Conservation (phyloP, 371 early-diverging fungal genomes). For the Zychaea mexicana region DNA sequence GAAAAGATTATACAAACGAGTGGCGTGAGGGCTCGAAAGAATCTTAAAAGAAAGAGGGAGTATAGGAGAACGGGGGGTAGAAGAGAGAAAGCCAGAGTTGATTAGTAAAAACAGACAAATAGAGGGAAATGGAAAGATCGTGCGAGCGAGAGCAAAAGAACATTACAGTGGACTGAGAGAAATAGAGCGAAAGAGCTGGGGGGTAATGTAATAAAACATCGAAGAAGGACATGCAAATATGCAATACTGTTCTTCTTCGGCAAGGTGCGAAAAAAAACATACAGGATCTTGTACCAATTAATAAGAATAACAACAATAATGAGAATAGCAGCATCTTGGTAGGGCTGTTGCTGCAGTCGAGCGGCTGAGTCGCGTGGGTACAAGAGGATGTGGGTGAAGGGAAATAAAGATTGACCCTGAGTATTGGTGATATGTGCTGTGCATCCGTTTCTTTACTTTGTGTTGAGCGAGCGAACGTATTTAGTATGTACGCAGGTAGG, state of each 20-base stretch:
- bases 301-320: too few species aligned
- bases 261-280: not conserved
- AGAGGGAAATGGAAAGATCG: not conserved
- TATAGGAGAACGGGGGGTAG: not conserved
- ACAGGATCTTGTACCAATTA: not conserved
- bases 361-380: slow-evolving; percentile 5
- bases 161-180: too few species aligned
- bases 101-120: not conserved
- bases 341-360: not conserved
- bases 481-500: not conserved
- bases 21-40: slow-evolving; percentile 3
- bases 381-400: not conserved
- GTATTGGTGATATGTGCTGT: too few species aligned
- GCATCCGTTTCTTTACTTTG: too few species aligned
- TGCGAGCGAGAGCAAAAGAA: not conserved
- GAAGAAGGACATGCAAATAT: not conserved
- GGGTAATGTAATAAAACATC: not conserved
- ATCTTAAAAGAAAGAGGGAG: slow-evolving; percentile 3
- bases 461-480: not conserved
- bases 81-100: not conserved
- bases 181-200: too few species aligned
- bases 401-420: slow-evolving; percentile 4
- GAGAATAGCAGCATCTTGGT: too few species aligned
- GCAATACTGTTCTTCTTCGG: not conserved
- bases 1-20: not conserved